Evolutionary conservation across 306 rosid species (phyloP).

Genomic region (Ormosia emarginata): DNA sequence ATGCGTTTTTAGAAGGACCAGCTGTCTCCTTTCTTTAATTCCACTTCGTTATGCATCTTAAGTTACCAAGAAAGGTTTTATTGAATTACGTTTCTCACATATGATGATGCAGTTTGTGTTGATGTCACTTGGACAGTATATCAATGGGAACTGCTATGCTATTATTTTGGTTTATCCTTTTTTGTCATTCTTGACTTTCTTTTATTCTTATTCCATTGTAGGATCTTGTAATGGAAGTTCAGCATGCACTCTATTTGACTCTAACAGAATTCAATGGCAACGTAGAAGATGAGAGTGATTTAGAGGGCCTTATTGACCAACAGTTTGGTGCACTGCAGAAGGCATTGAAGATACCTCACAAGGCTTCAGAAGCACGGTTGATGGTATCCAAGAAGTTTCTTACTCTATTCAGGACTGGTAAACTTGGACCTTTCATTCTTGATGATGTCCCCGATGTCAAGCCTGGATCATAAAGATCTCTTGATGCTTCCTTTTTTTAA

Average conservation of each 20-base stretch:
- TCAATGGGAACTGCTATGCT: not conserved
- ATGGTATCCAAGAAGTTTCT: slow-evolving; percentile 89
- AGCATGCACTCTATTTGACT: slow-evolving; percentile 47
- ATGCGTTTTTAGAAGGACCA: not conserved
- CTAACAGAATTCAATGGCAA: slow-evolving; percentile 38
- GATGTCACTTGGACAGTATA: not conserved
- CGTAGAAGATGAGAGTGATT: slow-evolving; percentile 53
- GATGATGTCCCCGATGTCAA: slow-evolving; percentile 69
- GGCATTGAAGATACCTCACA: slow-evolving; percentile 73
- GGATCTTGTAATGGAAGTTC: slow-evolving; percentile 74
- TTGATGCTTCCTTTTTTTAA: not conserved
- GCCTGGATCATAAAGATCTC: slow-evolving; percentile 8
- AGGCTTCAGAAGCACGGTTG: slow-evolving; percentile 77
- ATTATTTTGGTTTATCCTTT: not conserved
- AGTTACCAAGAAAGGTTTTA: not conserved
- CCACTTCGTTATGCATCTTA: not conserved
- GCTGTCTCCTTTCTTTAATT: not conserved
- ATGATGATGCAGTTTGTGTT: slow-evolving; percentile 20
- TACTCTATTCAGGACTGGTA: slow-evolving; percentile 74
- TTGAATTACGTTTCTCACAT: slow-evolving; percentile 20
- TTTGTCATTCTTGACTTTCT: not conserved
- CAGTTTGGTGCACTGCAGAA: slow-evolving; percentile 76
- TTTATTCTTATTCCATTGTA: slow-evolving; percentile 5
- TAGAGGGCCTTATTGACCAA: slow-evolving; percentile 63
- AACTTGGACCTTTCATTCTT: slow-evolving; percentile 82